These are phyloP conservation scores for Claviceps maximensis DNA, from an alignment of 2,329 filamentous ascomycete genomes.

Conservation along the genomic window DNA sequence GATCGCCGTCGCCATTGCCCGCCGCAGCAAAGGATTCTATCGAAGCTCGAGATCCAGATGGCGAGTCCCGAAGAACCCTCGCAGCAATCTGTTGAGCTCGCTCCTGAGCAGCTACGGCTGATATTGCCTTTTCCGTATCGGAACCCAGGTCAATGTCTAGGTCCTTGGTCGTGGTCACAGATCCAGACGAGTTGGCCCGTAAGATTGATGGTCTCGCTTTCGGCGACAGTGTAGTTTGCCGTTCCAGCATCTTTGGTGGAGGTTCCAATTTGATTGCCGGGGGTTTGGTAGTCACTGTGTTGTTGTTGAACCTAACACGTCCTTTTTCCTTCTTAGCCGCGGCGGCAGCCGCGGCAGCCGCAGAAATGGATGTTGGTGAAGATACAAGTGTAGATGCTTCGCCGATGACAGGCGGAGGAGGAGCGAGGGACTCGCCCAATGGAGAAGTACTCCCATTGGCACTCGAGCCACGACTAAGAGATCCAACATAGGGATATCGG, in stretches of 20 bases:
- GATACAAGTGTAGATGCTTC: background rate
- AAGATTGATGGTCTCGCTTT: slow-evolving; percentile 29
- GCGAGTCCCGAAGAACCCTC: slow-evolving; percentile 24
- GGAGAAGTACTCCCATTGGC: background rate
- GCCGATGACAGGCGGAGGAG: background rate
- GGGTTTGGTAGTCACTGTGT: slow-evolving; percentile 21
- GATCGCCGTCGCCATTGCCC: slow-evolving; percentile 15
- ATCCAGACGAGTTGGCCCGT: slow-evolving; percentile 28
- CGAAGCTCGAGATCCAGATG: slow-evolving; percentile 22
- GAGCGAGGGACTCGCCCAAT: background rate
- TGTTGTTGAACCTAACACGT: slow-evolving; percentile 35
- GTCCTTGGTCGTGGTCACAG: slow-evolving; percentile 17
- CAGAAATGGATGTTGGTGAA: background rate
- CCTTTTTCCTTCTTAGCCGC: slow-evolving; percentile 29
- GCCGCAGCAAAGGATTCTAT: slow-evolving; percentile 23
- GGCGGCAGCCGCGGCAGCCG: background rate
- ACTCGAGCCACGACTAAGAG: background rate
- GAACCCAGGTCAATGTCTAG: slow-evolving; percentile 14
- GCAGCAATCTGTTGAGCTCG: slow-evolving; percentile 29
- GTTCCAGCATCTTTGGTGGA: background rate
- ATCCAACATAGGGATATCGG: background rate
- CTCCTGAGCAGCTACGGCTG: slow-evolving; percentile 30
- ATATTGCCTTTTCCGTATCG: slow-evolving; percentile 14
- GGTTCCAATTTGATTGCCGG: slow-evolving; percentile 8
- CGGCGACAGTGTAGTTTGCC: slow-evolving; percentile 8